Percentiles rank a stretch among this genome's conserved stretches.
Evolutionary conservation across 169 alveolate genomes (phyloP).

Genomic region (Plasmodium relictum): DNA sequence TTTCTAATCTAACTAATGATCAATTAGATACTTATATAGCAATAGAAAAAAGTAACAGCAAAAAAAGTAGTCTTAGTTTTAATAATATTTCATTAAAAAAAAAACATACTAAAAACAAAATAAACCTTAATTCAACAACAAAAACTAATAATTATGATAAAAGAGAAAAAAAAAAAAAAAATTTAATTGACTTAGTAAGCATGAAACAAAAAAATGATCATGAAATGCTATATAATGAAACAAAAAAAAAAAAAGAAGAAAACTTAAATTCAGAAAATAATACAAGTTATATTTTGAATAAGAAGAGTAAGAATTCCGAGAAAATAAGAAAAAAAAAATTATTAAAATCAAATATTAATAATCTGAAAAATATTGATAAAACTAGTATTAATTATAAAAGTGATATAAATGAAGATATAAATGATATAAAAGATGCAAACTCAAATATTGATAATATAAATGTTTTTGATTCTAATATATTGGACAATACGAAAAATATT

Average conservation of each 20-base stretch:
- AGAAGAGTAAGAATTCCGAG: constrained; percentile 8
- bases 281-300: too few species aligned
- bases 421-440: background rate
- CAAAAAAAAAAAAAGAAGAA: background rate
- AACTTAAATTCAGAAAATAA: too few species aligned
- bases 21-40: too few species aligned
- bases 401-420: constrained; percentile 9
- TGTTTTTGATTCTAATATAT: background rate
- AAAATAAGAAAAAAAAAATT: constrained; percentile 40
- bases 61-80: too few species aligned
- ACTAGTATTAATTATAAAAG: background rate
- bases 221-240: background rate
- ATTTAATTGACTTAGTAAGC: background rate
- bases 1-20: too few species aligned
- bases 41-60: too few species aligned
- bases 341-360: constrained; percentile 33
- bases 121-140: too few species aligned
- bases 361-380: constrained; percentile 25
- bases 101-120: too few species aligned
- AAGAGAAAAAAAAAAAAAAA: background rate
- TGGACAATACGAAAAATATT: constrained; percentile 9
- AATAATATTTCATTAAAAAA: too few species aligned
- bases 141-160: too few species aligned
- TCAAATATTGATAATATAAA: background rate
- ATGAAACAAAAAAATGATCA: background rate